Conservation (phyloP, 2,329 filamentous ascomycete species). For the Periconia sp. region DNA sequence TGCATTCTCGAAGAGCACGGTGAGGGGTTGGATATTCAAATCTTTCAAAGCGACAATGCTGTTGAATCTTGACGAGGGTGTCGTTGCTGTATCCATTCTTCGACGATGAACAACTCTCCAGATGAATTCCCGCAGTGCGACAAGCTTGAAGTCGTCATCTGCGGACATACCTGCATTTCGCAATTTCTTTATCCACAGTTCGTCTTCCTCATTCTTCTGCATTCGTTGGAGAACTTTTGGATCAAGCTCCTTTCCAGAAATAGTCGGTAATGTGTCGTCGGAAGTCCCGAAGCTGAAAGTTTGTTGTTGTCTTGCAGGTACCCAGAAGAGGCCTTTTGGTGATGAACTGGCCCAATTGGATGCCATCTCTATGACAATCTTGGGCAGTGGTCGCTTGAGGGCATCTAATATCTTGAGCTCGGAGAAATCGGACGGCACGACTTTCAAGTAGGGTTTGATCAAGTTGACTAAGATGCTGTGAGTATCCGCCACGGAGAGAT, state of each 20-base stretch:
- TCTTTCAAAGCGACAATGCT: constrained; percentile 74
- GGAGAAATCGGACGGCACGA: constrained; percentile 67
- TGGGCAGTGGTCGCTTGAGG: constrained; percentile 77
- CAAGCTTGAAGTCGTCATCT: constrained; percentile 88
- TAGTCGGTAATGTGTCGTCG: constrained; percentile 55
- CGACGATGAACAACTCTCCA: constrained; percentile 80
- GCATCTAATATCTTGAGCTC: constrained; percentile 77
- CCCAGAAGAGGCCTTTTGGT: constrained; percentile 87
- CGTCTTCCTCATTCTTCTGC: constrained; percentile 85
- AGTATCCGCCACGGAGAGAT: constrained; percentile 76
- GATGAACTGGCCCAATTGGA: constrained; percentile 81
- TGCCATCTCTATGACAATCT: constrained; percentile 81
- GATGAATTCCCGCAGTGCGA: constrained; percentile 86
- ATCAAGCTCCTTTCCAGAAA: constrained; percentile 60
- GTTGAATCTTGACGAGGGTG: constrained; percentile 56
- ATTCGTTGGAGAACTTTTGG: constrained; percentile 63
- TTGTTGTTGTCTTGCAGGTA: constrained; percentile 68
- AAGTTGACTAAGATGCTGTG: constrained; percentile 82
- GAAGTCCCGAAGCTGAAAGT: constrained; percentile 68
- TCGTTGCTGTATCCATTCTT: constrained; percentile 54
- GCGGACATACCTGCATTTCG: constrained; percentile 77
- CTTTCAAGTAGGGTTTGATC: constrained; percentile 78
- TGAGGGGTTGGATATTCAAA: constrained; percentile 79
- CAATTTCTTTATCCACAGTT: constrained; percentile 85
- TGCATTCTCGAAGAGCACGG: constrained; percentile 79